Evolutionary conservation across 345 rosid species (phyloP).

Genomic region (Barbarea vulgaris): DNA sequence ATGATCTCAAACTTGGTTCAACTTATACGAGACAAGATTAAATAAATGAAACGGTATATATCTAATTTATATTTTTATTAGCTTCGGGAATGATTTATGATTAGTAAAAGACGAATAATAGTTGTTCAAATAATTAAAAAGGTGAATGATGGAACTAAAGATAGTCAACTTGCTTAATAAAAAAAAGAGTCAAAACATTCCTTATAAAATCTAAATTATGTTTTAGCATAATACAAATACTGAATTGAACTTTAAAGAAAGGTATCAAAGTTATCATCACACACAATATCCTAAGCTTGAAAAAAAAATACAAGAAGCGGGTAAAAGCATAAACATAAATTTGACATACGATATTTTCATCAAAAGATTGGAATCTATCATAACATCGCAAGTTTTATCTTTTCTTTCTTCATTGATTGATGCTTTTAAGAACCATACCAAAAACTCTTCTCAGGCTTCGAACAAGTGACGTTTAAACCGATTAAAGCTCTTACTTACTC

Average conservation of each 20-base stretch:
- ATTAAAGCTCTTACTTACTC: constrained; percentile 36
- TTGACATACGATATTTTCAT: not conserved
- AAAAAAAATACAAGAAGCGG: not conserved
- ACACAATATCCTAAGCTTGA: not conserved
- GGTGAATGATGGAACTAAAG: not conserved
- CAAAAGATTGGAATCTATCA: not conserved
- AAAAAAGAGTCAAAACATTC: not conserved
- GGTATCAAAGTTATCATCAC: not conserved
- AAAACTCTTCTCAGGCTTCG: not conserved
- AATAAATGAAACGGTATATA: not conserved
- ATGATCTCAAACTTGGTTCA: too few relatives aligned
- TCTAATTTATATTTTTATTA: not conserved
- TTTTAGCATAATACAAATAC: not conserved
- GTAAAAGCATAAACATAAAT: constrained; percentile 20
- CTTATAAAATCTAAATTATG: constrained; percentile 8
- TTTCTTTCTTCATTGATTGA: too few relatives aligned
- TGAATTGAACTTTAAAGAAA: not conserved
- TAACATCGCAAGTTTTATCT: constrained; percentile 3
- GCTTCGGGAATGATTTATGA: not conserved
- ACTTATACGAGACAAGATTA: not conserved
- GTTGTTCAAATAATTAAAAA: not conserved
- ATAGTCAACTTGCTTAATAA: constrained; percentile 4
- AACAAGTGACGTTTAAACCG: not conserved
- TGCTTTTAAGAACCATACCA: constrained; percentile 14
- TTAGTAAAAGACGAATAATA: not conserved